Evolutionary conservation across 2,329 filamentous ascomycete species (phyloP).

Genomic region (Coniochaeta pulveracea): DNA sequence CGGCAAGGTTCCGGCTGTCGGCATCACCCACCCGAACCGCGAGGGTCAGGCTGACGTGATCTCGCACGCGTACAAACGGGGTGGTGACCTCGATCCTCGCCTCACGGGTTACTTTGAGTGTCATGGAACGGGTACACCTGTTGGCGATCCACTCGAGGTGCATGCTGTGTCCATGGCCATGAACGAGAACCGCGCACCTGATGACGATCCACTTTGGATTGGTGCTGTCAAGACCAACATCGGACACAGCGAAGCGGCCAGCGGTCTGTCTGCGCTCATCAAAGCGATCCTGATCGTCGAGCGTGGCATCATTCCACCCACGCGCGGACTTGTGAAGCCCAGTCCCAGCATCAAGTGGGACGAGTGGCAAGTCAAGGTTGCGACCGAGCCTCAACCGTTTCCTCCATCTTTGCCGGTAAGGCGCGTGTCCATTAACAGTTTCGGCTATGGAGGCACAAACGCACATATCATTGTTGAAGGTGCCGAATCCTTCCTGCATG

Average conservation of each 20-base stretch:
- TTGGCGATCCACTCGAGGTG: constrained; percentile 27
- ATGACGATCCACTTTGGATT: constrained; percentile 12
- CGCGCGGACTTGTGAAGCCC: constrained; percentile 11
- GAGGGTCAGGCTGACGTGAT: constrained; percentile 4
- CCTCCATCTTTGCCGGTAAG: constrained; percentile 12
- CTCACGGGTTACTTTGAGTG: constrained; percentile 19
- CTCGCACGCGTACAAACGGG: constrained; percentile 2
- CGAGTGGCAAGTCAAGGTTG: constrained; percentile 4
- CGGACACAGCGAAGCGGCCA: constrained; percentile 17
- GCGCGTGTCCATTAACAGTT: constrained; percentile 21
- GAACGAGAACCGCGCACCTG: not conserved
- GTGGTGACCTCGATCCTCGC: too few relatives aligned
- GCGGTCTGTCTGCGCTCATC: constrained; percentile 15
- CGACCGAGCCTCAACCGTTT: constrained; percentile 13
- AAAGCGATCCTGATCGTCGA: constrained; percentile 20
- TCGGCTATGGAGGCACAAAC: constrained; percentile 23
- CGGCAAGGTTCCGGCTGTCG: constrained; percentile 27
- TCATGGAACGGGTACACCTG: constrained; percentile 29
- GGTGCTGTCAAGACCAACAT: constrained; percentile 18
- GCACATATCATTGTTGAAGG: constrained; percentile 19
- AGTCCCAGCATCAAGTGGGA: constrained; percentile 8
- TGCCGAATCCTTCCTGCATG: not conserved
- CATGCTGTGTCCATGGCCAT: constrained; percentile 18
- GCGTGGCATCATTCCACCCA: constrained; percentile 16
- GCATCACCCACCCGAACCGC: constrained; percentile 26